These are phyloP conservation scores for Trichoderma breve DNA, from an alignment of 2,329 filamentous ascomycete genomes.

Conservation along the genomic window DNA sequence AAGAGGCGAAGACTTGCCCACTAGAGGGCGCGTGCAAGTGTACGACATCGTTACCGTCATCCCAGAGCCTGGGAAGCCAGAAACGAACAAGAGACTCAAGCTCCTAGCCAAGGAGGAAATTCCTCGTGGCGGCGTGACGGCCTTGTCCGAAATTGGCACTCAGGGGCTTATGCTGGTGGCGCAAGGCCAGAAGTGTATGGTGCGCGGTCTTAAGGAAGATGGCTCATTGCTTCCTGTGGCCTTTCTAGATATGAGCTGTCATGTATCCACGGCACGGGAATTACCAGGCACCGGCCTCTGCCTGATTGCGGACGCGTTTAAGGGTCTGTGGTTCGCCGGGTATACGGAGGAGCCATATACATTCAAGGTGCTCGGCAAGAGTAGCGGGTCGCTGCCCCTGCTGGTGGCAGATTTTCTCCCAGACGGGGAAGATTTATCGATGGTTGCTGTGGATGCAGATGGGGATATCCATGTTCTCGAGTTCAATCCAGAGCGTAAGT, in stretches of 20 bases:
- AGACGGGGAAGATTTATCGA: slow-evolving; percentile 75
- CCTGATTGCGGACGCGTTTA: slow-evolving; percentile 84
- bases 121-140: slow-evolving; percentile 85
- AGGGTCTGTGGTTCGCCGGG: slow-evolving; percentile 93
- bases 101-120: slow-evolving; percentile 87
- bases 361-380: slow-evolving; percentile 90
- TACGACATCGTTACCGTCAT: slow-evolving; percentile 92
- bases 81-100: slow-evolving; percentile 83
- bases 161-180: slow-evolving; percentile 87
- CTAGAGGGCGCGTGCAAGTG: slow-evolving; percentile 81
- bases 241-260: slow-evolving; percentile 96
- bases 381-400: slow-evolving; percentile 72
- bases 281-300: slow-evolving; percentile 81
- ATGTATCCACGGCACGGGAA: slow-evolving; percentile 82
- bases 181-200: slow-evolving; percentile 97
- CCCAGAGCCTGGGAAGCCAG: slow-evolving; percentile 78
- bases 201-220: slow-evolving; percentile 92
- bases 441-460: slow-evolving; percentile 80
- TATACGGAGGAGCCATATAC: slow-evolving; percentile 97
- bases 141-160: slow-evolving; percentile 77
- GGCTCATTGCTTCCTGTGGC: slow-evolving; percentile 88
- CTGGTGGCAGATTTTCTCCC: slow-evolving; percentile 85
- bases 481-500: slow-evolving; percentile 89
- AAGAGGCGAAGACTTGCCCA: slow-evolving; percentile 87
- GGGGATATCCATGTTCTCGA: slow-evolving; percentile 86